Evolutionary conservation across 1,139 yeast species (phyloP), one percentile per base, ranked within the genome.

Genomic region (Geotrichum histeridarum): DNA sequence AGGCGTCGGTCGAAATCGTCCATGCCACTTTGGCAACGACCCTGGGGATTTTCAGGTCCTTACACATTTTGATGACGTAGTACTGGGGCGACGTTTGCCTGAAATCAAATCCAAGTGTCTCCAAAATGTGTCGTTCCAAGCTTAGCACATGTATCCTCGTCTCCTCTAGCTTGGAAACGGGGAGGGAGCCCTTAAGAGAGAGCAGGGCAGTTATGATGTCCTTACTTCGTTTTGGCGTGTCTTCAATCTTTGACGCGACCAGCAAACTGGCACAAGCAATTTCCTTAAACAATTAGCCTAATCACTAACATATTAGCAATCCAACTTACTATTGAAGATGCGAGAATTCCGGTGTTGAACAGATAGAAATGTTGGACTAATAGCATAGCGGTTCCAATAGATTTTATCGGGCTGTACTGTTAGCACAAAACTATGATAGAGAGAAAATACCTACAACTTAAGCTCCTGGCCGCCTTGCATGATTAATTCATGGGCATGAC

Each of bases 241-340:
- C 98, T 65, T 89, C 96, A 62, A 84, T 82, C 68, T 93, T 91
- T 45, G 86, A 77, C 2, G 97, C 88, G 37, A 90, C 77, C 58
- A 89, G 80, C n/a, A 93, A 66, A 57, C 94, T 80, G 5, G 95
- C 80, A 4, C 86, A 70, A 0, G 88, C 90, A 22, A 86, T 79
- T 44, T 84, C 84, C 62, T 72, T 15, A 22, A 22, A 22, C 27
- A 22, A 22, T 22, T 5, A 22, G 27, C n/a, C n/a, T 22, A 22
- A 22, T 3, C 3, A 22, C 4, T 3, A 22, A 22, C 90, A 17
- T 8, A 44, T 45, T 32, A 42, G 44, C n/a, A 35, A 51, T 35
- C 12, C 45, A 22, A 18, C 54, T 37, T 9, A 46, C 46, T 3
- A 52, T 47, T 15, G 32, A 22, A 15, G 46, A 17, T 27, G 48